phyloP scores from a whole-genome alignment of 306 rosid species.

The Prunus fruticosa region DNA sequence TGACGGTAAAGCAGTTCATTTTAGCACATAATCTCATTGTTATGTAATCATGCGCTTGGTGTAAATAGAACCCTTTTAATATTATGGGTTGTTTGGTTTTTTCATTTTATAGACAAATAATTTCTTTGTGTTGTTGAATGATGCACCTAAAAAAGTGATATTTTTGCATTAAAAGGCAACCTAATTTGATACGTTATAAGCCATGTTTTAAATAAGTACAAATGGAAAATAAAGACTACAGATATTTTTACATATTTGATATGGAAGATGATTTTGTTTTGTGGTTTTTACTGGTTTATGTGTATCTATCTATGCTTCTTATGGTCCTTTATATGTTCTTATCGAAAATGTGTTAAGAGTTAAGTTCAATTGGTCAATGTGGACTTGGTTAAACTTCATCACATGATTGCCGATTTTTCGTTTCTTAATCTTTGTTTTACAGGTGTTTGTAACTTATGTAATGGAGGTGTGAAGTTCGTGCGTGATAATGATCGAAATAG shows the following conservation, averaged over 20 bases:
- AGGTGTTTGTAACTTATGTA: conserved; percentile 94
- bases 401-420: conserved; percentile 9
- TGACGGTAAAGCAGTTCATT: conserved; percentile 52
- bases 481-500: conserved; percentile 73
- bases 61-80: not conserved
- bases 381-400: not conserved
- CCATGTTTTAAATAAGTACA: too few species aligned
- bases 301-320: not conserved
- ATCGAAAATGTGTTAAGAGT: not conserved
- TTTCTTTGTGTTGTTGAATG: not conserved
- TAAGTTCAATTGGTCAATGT: not conserved
- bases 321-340: not conserved
- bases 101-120: not conserved
- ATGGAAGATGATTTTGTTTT: not conserved
- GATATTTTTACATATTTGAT: not conserved
- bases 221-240: too few species aligned
- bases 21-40: not conserved
- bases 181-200: too few species aligned
- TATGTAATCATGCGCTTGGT: not conserved
- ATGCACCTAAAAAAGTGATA: too few species aligned
- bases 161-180: too few species aligned
- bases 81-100: not conserved
- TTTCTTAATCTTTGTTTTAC: not conserved
- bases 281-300: not conserved
- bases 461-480: conserved; percentile 90